Evolutionary conservation across 148 eudicot genomes (phyloP).

Genomic region (Chenopodium album): DNA sequence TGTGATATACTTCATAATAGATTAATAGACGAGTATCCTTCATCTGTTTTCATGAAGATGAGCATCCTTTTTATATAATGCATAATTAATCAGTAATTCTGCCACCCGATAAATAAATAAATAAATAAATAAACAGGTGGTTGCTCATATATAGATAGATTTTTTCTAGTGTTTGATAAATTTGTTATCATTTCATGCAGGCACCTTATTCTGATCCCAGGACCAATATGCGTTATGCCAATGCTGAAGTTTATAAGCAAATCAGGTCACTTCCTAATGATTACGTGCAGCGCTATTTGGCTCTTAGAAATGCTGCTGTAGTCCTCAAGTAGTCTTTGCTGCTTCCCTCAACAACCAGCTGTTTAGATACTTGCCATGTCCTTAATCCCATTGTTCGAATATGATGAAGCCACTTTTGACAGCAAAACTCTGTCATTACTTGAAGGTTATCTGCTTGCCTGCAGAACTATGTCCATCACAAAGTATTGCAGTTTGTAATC

Average conservation of each 20-base stretch:
- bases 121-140: not conserved
- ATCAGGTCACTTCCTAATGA: slow-evolving; percentile 87
- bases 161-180: not conserved
- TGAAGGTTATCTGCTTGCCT: not conserved
- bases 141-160: not conserved
- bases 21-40: not conserved
- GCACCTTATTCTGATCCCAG: slow-evolving; percentile 93
- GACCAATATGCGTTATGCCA: slow-evolving; percentile 89
- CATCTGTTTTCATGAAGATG: not conserved
- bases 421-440: not conserved
- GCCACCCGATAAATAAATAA: too few relatives aligned
- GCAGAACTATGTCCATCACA: not conserved
- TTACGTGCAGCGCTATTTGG: slow-evolving; percentile 79
- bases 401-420: not conserved
- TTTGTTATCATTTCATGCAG: slow-evolving; percentile 35
- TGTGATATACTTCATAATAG: not conserved
- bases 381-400: not conserved
- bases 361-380: not conserved
- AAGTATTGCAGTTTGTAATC: not conserved
- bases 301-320: slow-evolving; percentile 91
- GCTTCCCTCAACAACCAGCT: not conserved
- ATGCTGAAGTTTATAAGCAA: slow-evolving; percentile 76
- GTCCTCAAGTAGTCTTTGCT: slow-evolving; percentile 49
- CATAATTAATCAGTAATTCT: not conserved
- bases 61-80: not conserved